A percentile compares a stretch with the other conserved stretches of the same genome.
phyloP scores from a whole-genome alignment of 2,329 filamentous ascomycete genomes.

The Colletotrichum graminicola region DNA sequence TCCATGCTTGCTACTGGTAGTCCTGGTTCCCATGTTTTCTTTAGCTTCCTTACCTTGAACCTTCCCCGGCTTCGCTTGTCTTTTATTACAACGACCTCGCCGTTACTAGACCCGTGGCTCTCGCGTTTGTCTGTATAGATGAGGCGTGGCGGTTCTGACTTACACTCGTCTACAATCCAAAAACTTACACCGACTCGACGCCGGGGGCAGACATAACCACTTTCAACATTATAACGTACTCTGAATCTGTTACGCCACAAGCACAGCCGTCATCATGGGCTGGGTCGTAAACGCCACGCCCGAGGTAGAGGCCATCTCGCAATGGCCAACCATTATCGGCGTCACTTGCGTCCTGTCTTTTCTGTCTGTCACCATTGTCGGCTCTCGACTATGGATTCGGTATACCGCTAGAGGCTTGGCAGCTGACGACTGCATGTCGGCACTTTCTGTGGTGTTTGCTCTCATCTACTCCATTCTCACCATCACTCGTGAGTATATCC shows the following conservation, averaged over 20 bases:
- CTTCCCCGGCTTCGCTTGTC: background rate
- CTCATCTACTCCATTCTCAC: conserved; percentile 63
- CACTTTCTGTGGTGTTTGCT: conserved; percentile 58
- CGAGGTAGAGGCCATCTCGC: conserved; percentile 59
- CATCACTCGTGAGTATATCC: conserved; percentile 58
- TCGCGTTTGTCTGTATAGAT: background rate
- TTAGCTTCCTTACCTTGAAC: background rate
- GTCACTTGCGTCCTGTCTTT: conserved; percentile 60
- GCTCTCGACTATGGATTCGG: conserved; percentile 57
- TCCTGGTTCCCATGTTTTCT: background rate
- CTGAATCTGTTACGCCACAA: background rate
- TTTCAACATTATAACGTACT: background rate
- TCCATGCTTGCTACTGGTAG: conserved; percentile 18
- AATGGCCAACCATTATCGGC: conserved; percentile 62
- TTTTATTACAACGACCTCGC: background rate
- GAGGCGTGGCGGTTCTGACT: background rate
- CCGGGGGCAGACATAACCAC: background rate
- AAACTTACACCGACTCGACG: background rate
- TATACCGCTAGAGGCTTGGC: conserved; percentile 58
- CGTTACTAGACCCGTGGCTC: background rate
- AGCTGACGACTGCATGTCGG: conserved; percentile 60
- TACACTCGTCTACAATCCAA: background rate
- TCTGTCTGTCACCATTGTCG: conserved; percentile 57
- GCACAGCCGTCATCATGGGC: conserved; percentile 52
- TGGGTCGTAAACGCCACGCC: conserved; percentile 65